Conservation (phyloP, 1,139 yeast species). For the Chernovozyma aurita region DNA sequence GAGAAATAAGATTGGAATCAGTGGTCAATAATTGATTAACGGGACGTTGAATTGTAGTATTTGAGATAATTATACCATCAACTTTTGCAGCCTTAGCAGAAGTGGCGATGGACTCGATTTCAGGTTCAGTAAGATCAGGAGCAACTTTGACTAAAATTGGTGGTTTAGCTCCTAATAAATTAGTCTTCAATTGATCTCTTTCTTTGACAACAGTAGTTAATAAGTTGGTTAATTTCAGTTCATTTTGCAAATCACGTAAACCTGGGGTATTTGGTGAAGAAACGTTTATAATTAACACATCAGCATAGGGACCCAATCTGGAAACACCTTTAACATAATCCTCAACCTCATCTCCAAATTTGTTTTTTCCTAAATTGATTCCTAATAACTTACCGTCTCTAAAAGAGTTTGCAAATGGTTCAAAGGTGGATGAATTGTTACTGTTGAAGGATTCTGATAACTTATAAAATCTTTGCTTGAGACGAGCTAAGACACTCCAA, state of each 20-base stretch:
- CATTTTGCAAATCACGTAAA: slow-evolving; percentile 78
- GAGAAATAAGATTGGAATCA: slow-evolving; percentile 37
- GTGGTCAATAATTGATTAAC: slow-evolving; percentile 42
- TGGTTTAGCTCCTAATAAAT: slow-evolving; percentile 45
- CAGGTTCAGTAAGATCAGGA: slow-evolving; percentile 83
- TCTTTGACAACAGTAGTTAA: slow-evolving; percentile 61
- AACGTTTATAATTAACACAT: slow-evolving; percentile 85
- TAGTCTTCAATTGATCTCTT: slow-evolving; percentile 43
- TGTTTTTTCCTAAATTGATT: slow-evolving; percentile 87
- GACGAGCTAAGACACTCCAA: slow-evolving; percentile 59
- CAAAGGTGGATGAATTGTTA: slow-evolving; percentile 19
- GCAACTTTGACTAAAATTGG: slow-evolving; percentile 90
- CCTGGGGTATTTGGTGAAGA: slow-evolving; percentile 98
- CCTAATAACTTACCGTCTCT: slow-evolving; percentile 66
- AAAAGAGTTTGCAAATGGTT: slow-evolving; percentile 50
- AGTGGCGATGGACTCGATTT: slow-evolving; percentile 76
- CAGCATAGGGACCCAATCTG: slow-evolving; percentile 78
- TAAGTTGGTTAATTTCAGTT: slow-evolving; percentile 63
- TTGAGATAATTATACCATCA: slow-evolving; percentile 90
- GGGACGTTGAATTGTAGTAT: slow-evolving; percentile 87
- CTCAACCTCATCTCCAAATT: slow-evolving; percentile 80
- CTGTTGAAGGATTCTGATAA: slow-evolving; percentile 20
- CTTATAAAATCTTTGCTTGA: slow-evolving; percentile 56
- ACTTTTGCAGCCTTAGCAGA: slow-evolving; percentile 74
- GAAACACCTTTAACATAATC: slow-evolving; percentile 86